These are phyloP conservation scores for Pseudofabraea citricarpa DNA, from an alignment of 2,329 filamentous ascomycete genomes.

Conservation along the genomic window DNA sequence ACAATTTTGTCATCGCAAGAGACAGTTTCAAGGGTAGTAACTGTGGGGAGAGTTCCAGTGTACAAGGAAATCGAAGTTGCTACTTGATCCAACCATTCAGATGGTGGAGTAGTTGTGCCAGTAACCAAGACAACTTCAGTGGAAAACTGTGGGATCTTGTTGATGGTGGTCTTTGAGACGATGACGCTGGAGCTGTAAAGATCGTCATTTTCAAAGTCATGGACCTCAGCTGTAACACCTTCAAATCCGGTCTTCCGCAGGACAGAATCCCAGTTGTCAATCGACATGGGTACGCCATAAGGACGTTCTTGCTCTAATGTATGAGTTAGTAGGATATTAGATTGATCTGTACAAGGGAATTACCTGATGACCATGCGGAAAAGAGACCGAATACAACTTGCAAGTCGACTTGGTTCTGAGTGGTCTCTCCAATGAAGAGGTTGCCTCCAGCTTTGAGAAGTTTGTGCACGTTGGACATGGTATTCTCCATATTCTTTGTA, in stretches of 20 bases:
- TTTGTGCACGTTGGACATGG: constrained; percentile 20
- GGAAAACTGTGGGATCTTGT: neutral
- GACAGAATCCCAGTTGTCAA: constrained; percentile 10
- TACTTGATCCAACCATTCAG: too few relatives aligned
- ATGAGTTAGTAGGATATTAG: neutral
- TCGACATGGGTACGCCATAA: constrained; percentile 9
- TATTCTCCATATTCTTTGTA: constrained; percentile 15
- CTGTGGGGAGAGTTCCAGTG: too few relatives aligned
- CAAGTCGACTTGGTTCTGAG: constrained; percentile 2
- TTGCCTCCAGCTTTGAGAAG: constrained; percentile 25
- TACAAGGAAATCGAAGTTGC: too few relatives aligned
- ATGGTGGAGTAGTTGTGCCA: too few relatives aligned
- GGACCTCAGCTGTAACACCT: constrained; percentile 9
- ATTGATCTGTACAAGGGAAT: constrained; percentile 1
- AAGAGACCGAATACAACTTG: constrained; percentile 12
- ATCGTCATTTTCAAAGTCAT: constrained; percentile 3
- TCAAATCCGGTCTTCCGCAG: constrained; percentile 10
- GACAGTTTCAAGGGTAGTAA: too few relatives aligned
- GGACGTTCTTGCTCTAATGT: constrained; percentile 19
- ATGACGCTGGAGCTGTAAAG: neutral
- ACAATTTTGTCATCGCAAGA: neutral
- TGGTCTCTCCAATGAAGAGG: constrained; percentile 22
- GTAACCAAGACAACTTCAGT: neutral
- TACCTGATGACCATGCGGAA: constrained; percentile 11
- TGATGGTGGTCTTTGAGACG: neutral